A percentile compares a stretch with the other conserved stretches of the same genome.
These are phyloP conservation scores for Sanguinoderma infundibulare DNA, from an alignment of 1,284 basidiomycete species.

Conservation along the genomic window DNA sequence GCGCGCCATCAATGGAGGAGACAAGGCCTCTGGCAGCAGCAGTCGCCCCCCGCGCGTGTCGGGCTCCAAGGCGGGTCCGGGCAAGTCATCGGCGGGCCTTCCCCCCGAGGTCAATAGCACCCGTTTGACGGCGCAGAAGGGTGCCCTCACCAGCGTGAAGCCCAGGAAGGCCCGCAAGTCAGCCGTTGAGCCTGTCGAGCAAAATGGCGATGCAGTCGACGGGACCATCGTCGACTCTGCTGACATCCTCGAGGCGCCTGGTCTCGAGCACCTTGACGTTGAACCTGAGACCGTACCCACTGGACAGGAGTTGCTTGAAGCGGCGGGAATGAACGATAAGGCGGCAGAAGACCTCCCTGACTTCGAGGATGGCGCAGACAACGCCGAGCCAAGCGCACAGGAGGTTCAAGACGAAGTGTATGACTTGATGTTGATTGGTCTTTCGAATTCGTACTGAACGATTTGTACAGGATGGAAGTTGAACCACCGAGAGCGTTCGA, in stretches of 20 bases:
- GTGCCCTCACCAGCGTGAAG: conserved; percentile 23
- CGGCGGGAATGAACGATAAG: conserved; percentile 46
- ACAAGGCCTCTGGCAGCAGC: not conserved
- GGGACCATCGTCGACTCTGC: not conserved
- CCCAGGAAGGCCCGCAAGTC: conserved; percentile 1
- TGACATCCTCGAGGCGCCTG: not conserved
- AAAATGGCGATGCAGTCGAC: not conserved
- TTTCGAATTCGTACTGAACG: conserved; percentile 9
- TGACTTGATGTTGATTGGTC: not conserved
- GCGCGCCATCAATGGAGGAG: conserved; percentile 2
- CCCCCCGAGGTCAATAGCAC: conserved; percentile 16
- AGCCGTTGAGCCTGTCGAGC: not conserved
- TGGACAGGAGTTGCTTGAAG: conserved; percentile 48
- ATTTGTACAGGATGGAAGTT: not conserved
- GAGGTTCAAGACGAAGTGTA: not conserved
- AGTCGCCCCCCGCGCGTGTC: conserved; percentile 7
- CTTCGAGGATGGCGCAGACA: conserved; percentile 53
- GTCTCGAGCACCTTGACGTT: not conserved
- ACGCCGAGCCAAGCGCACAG: conserved; percentile 15
- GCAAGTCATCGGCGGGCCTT: conserved; percentile 45
- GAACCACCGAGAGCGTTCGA: not conserved
- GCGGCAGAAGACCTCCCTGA: conserved; percentile 49
- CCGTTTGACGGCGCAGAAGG: conserved; percentile 25
- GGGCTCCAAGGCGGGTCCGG: conserved; percentile 48
- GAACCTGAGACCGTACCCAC: conserved; percentile 34